phyloP scores from a whole-genome alignment of 345 rosid genomes.

The Gossypioides kirkii region DNA sequence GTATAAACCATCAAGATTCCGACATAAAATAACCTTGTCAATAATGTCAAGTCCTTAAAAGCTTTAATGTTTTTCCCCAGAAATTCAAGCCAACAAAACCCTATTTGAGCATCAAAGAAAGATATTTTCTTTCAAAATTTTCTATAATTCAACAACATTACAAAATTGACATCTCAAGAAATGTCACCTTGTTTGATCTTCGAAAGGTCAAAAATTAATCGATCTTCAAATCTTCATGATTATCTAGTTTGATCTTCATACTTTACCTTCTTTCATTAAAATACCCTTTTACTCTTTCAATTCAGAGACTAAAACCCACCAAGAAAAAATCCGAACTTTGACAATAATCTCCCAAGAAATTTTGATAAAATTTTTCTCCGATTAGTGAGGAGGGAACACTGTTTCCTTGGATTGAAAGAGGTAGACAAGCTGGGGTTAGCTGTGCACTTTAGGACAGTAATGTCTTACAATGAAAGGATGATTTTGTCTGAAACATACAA shows the following conservation, averaged over 20 bases:
- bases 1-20: too few species aligned
- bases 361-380: background rate
- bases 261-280: constrained; percentile 1
- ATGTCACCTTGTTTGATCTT: background rate
- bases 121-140: background rate
- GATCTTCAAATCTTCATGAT: constrained; percentile 13
- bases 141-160: background rate
- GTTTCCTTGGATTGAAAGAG: background rate
- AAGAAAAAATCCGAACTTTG: constrained; percentile 20
- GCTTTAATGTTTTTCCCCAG: background rate
- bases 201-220: too few species aligned
- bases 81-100: constrained; percentile 5
- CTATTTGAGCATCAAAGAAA: constrained; percentile 7
- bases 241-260: constrained; percentile 29
- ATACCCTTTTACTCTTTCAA: background rate
- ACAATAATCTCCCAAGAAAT: background rate
- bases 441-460: background rate
- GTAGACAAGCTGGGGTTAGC: too few species aligned
- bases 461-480: background rate
- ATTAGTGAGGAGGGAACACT: constrained; percentile 7
- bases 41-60: background rate
- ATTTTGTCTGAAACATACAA: background rate
- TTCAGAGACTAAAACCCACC: constrained; percentile 31
- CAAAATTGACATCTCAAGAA: constrained; percentile 11
- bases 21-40: background rate